Base-by-base conservation (phyloP, 1,284 basidiomycete genomes). In the Microbotryum lychnidis-dioicae region DNA sequence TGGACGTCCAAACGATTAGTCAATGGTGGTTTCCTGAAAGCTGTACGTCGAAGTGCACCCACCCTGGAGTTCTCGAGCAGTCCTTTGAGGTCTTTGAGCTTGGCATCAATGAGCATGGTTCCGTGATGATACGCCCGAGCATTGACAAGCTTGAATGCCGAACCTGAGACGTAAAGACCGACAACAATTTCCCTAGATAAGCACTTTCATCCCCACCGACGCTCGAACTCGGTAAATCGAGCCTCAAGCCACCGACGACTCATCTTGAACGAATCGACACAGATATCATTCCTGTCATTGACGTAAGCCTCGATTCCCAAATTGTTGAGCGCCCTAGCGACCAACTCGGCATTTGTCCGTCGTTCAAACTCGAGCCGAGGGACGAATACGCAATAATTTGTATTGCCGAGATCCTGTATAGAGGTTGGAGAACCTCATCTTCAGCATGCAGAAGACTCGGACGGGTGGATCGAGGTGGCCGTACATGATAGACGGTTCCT, bases 81-180 rank as follows among this genome's bases (percentile, higher is more conserved):
- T 57, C 86, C 82, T 0, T 88, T 87, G 1, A 94, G 78, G 10
- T 82, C 80, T 44, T 81, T 78, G 25, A 96, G 80, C 53, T 81
- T 78, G 6, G 90, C 88, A 16, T 88, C 86, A 33, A 98, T 87
- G 31, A 99, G 82, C 94, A 99, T 97, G n/a, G 94, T 98, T 0
- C 96, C 96, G 73, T 99, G 96, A 72, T 98, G 94, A 76, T 97
- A 98, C 1, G 93, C 91, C 20, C 96, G 80, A 63, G 85, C 84
- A 68, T 85, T 88, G 47, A 89, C 87, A 62, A 99, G 88, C 78
- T 97, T 97, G 79, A 97, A 99, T 8, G 96, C 96, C 18, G 91
- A 97, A 44, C 96, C 96, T 53, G 94, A 97, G 58, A 98, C 85
- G 87, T 98, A 46, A 5, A 12, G 16, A 45, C 20, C 23, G 33